Evolutionary conservation across 768 basidiomycete species (phyloP).

Genomic region (Lactifluus subvellereus): DNA sequence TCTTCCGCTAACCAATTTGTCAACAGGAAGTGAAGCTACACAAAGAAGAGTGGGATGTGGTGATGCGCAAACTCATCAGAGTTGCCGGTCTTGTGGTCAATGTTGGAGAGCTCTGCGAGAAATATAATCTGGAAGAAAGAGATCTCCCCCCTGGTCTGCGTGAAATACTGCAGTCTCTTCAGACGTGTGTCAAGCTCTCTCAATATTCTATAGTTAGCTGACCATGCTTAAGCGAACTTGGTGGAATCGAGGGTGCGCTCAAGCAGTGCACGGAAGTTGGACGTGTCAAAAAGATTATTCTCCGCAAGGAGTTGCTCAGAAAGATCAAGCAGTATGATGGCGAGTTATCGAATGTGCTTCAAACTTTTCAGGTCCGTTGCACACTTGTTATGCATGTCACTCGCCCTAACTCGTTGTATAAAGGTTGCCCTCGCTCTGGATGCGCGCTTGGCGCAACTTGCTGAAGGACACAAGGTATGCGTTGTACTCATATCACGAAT

Average conservation of each 20-base stretch:
- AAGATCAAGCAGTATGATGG: slow-evolving; percentile 4
- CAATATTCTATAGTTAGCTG: background rate
- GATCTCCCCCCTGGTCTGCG: background rate
- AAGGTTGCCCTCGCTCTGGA: background rate
- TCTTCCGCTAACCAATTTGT: background rate
- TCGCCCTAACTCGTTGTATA: background rate
- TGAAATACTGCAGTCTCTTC: background rate
- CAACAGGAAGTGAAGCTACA: background rate
- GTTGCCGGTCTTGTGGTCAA: background rate
- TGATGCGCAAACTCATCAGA: background rate
- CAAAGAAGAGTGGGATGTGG: background rate
- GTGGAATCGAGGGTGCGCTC: background rate
- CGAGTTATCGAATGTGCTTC: background rate
- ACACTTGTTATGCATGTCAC: background rate
- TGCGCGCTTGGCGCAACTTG: background rate
- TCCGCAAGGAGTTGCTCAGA: background rate
- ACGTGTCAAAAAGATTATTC: background rate
- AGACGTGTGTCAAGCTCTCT: background rate
- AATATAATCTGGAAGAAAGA: background rate
- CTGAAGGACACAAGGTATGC: background rate
- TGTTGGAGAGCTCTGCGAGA: background rate
- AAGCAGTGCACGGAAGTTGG: background rate
- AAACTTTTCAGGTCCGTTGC: background rate
- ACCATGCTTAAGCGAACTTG: background rate
- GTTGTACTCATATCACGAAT: background rate